These are phyloP conservation scores for Coelastrella sp. DNA, from an alignment of 139 green algal species.

Conservation along the genomic window DNA sequence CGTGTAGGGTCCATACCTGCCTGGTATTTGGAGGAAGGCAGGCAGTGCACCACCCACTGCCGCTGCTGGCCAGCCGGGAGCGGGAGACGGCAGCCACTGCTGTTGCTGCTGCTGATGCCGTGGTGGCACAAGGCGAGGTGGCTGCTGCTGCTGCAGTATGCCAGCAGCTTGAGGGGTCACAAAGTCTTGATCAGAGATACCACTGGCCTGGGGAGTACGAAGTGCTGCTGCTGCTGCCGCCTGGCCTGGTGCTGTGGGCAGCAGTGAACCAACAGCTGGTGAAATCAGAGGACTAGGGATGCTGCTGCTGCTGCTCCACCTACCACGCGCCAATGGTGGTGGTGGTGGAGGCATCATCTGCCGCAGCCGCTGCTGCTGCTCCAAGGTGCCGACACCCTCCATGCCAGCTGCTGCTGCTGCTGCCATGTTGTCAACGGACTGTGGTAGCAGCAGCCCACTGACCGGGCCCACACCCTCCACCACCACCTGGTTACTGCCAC, in stretches of 20 bases:
- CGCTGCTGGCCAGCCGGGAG: not conserved
- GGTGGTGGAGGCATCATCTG: too few relatives aligned
- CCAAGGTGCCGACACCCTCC: not conserved
- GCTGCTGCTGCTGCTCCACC: not conserved
- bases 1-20: too few relatives aligned
- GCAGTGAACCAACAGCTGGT: not conserved
- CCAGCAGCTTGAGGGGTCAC: not conserved
- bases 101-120: constrained; percentile 12
- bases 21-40: too few relatives aligned
- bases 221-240: not conserved
- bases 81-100: not conserved
- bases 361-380: not conserved
- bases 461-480: too few relatives aligned
- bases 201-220: not conserved
- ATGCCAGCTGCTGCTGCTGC: not conserved
- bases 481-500: too few relatives aligned
- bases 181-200: not conserved
- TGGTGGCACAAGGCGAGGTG: not conserved
- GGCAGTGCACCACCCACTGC: not conserved
- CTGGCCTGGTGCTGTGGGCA: not conserved
- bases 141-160: not conserved
- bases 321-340: not conserved
- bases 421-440: not conserved
- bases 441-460: not conserved
- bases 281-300: not conserved